phyloP scores from a whole-genome alignment of 805 yeast genomes.

The Isabelozyma gotoi region DNA sequence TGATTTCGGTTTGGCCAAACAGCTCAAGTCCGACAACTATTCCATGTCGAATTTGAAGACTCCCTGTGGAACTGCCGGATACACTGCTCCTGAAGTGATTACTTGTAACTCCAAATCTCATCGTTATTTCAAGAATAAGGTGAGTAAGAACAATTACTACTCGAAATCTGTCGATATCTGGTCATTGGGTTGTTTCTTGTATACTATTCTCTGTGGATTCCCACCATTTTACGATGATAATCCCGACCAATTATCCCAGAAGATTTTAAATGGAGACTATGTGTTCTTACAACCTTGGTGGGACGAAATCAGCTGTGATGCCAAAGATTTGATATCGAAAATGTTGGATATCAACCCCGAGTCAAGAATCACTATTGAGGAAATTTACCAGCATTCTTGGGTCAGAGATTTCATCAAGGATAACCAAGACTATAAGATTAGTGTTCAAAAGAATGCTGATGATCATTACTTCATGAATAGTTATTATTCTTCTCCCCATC shows the following conservation, averaged over 20 bases:
- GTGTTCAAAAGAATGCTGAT: background rate
- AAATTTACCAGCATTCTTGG: slow-evolving; percentile 76
- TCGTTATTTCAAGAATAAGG: slow-evolving; percentile 12
- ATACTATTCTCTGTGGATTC: slow-evolving; percentile 69
- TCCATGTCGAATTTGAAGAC: slow-evolving; percentile 48
- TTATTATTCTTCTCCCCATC: background rate
- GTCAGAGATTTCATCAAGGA: slow-evolving; percentile 13
- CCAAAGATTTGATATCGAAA: slow-evolving; percentile 65
- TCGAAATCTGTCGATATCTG: slow-evolving; percentile 71
- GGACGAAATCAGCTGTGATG: slow-evolving; percentile 75
- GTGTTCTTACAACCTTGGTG: slow-evolving; percentile 84
- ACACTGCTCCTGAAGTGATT: slow-evolving; percentile 73
- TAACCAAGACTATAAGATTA: slow-evolving; percentile 1
- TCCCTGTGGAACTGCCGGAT: slow-evolving; percentile 77
- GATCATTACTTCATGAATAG: slow-evolving; percentile 1
- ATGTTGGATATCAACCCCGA: slow-evolving; percentile 70
- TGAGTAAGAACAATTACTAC: slow-evolving; percentile 48
- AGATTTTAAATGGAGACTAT: slow-evolving; percentile 70
- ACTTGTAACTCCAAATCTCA: slow-evolving; percentile 21
- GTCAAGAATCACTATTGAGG: slow-evolving; percentile 65
- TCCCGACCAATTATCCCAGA: slow-evolving; percentile 57
- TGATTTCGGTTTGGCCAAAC: slow-evolving; percentile 69
- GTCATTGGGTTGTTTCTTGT: slow-evolving; percentile 71
- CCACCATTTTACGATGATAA: slow-evolving; percentile 79
- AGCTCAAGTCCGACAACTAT: slow-evolving; percentile 38